These are phyloP conservation scores for Pilasporangium apinafurcum DNA, from an alignment of 352 stramenopile species.

Conservation along the genomic window DNA sequence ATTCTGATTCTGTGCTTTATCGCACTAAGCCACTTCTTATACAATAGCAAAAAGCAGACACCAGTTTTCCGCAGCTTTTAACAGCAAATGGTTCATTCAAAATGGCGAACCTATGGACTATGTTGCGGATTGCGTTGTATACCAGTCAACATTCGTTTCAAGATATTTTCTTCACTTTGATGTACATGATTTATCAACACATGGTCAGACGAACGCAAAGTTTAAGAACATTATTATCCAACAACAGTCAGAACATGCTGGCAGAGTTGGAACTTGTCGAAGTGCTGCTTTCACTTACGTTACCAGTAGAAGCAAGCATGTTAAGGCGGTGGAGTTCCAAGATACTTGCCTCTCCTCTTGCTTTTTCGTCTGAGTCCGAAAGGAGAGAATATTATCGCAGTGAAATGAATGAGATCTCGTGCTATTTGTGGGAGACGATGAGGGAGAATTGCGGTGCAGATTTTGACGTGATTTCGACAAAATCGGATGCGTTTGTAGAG, in stretches of 20 bases:
- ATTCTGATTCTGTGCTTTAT: no score
- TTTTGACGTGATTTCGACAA: no score
- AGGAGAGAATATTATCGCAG: constrained; percentile 8
- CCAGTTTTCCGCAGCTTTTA: no score
- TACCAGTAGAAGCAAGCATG: constrained; percentile 10
- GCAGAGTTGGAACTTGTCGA: constrained; percentile 18
- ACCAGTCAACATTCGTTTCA: not conserved
- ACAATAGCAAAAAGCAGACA: no score
- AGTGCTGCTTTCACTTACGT: constrained; percentile 13
- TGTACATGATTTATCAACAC: constrained; percentile 28
- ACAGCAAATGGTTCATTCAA: no score
- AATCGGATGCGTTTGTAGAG: no score
- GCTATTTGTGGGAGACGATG: not conserved
- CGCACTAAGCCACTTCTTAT: no score
- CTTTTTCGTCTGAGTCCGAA: constrained; percentile 9
- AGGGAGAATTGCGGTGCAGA: not conserved
- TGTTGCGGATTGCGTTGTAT: no score
- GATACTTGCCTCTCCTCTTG: constrained; percentile 17
- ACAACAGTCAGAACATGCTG: constrained; percentile 8
- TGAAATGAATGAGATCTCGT: constrained; percentile 1
- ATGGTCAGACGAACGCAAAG: no score
- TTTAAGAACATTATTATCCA: constrained; percentile 1
- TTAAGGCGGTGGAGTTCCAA: constrained; percentile 9
- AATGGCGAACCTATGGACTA: no score
- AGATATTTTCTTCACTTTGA: constrained; percentile 23